Base-by-base conservation (phyloP, 305 asterid genomes). In the Fraxinus baroniana region DNA sequence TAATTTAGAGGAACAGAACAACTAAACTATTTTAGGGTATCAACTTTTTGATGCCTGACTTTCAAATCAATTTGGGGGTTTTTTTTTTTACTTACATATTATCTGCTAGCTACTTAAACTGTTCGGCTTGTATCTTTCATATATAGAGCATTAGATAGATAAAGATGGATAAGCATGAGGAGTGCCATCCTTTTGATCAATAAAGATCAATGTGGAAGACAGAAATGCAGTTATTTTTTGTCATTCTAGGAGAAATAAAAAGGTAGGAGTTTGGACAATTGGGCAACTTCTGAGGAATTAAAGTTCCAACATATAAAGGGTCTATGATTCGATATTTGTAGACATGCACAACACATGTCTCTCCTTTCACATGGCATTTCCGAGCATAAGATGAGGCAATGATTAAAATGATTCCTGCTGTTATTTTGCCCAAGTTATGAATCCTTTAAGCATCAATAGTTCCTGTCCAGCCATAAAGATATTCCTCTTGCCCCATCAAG, bases 281-380 rank as follows among this genome's bases (percentile, higher is more conserved):
- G 20, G 18, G 10, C 18, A 28, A 28, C 74, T 68, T 4, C 35
- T 26, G 18, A 24, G 37, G 74, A 22, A 66, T 28, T 66, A 10
- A 68, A 68, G 8, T 68, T 28, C 37, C 28, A 28, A 28, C 37
- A 13, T 68, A 68, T 66, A 68, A 62, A 77, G 81, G 76, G 79
- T 49, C 79, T 68, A 79, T 75, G 57, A 64, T 26, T 17, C 83
- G 15, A 55, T 15, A 22, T 33, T 57, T 76, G 46, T 71, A 33
- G n/a, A 79, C 13, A 52, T 3, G 1, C 20, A 24, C 9, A 28
- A 68, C 13, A 13, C 15, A 22, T 9, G 73, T 64, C n/a, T 64
- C 33, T 64, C 72, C 30, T 32, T 64, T 32, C 35, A 64, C 15
- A 8, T 2, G 36, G 33, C 33, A 24, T 24, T 64, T 64, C 73